Evolutionary conservation across 768 basidiomycete genomes (phyloP).

Genomic region (Lactarius vividus): DNA sequence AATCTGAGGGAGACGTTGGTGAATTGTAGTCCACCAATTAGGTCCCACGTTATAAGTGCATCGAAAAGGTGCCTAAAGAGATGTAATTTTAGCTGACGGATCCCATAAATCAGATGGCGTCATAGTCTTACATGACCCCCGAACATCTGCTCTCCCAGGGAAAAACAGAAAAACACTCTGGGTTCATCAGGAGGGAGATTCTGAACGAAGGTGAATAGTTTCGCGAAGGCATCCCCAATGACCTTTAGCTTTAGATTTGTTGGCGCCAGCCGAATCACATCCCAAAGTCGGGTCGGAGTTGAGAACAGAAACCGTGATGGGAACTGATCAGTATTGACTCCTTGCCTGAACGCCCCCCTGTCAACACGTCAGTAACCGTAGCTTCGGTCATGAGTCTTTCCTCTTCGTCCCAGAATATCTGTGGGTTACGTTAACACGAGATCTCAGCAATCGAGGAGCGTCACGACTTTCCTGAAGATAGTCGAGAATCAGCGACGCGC

Average conservation of each 20-base stretch:
- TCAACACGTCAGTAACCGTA: slow-evolving; percentile 15
- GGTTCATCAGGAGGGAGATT: neutral
- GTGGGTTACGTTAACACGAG: neutral
- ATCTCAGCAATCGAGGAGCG: neutral
- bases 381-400: slow-evolving; percentile 20
- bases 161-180: slow-evolving; percentile 10
- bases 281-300: slow-evolving; percentile 23
- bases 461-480: slow-evolving; percentile 18
- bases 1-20: slow-evolving; percentile 17
- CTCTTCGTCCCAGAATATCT: slow-evolving; percentile 23
- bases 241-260: slow-evolving; percentile 19
- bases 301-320: slow-evolving; percentile 4
- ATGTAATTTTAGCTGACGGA: neutral
- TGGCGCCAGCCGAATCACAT: slow-evolving; percentile 15
- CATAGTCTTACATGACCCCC: slow-evolving; percentile 11
- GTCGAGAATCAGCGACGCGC: slow-evolving; percentile 14
- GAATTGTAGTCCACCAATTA: slow-evolving; percentile 7
- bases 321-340: too few species aligned
- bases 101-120: neutral
- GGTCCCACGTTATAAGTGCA: slow-evolving; percentile 14
- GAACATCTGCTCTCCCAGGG: slow-evolving; percentile 9
- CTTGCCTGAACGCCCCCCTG: slow-evolving; percentile 18
- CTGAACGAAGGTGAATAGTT: slow-evolving; percentile 8
- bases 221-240: slow-evolving; percentile 13
- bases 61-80: slow-evolving; percentile 9